phyloP scores from a whole-genome alignment of 2,329 filamentous ascomycete species.

The Aspergillus puulaauensis region DNA sequence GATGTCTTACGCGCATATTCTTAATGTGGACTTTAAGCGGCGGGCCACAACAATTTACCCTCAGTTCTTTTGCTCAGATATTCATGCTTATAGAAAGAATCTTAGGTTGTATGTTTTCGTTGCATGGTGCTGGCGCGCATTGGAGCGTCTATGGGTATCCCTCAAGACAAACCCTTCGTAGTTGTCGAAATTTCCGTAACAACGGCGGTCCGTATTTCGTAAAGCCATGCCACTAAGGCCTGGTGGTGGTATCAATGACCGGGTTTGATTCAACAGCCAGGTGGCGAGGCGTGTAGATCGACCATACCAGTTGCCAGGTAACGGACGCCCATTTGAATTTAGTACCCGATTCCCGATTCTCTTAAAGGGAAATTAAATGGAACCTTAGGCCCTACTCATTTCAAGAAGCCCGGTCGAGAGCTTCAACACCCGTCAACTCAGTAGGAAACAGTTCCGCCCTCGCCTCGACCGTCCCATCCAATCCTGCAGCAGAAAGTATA shows the following conservation, averaged over 20 bases:
- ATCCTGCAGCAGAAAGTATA: conserved; percentile 60
- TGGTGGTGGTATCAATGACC: not conserved
- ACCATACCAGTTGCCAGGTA: not conserved
- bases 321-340: too few relatives aligned
- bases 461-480: conserved; percentile 45
- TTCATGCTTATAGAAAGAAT: conserved; percentile 6
- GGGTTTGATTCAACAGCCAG: not conserved
- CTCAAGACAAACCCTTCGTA: not conserved
- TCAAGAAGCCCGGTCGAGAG: not conserved
- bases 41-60: not conserved
- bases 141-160: not conserved
- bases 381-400: not conserved
- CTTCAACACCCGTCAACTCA: not conserved
- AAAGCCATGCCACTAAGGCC: not conserved
- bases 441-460: conserved; percentile 14
- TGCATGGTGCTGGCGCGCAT: not conserved
- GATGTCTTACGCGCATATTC: conserved; percentile 10
- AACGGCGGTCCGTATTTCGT: not conserved
- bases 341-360: not conserved
- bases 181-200: not conserved
- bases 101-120: conserved; percentile 7
- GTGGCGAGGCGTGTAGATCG: not conserved
- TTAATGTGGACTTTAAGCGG: conserved; percentile 7
- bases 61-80: conserved; percentile 1
- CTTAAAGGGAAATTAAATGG: not conserved